Evolutionary conservation across 768 basidiomycete species (phyloP).

Genomic region (Hericium erinaceus): DNA sequence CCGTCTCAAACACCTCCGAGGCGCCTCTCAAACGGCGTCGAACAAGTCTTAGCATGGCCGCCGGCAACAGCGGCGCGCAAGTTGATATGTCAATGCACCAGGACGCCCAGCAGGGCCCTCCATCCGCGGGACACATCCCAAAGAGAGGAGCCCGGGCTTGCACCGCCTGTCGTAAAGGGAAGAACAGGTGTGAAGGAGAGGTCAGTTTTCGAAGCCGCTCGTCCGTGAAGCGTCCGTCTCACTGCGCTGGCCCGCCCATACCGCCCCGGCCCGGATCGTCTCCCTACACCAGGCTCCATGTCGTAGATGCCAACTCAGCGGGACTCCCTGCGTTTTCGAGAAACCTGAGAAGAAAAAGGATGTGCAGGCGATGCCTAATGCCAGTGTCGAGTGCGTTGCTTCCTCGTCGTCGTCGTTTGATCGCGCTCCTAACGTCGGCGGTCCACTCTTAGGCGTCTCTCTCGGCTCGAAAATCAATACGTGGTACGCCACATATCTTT

Average conservation of each 20-base stretch:
- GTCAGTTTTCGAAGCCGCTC: slow-evolving; percentile 32
- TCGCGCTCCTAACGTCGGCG: slow-evolving; percentile 10
- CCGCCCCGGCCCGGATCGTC: slow-evolving; percentile 56
- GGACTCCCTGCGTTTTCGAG: slow-evolving; percentile 77
- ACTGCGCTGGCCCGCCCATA: slow-evolving; percentile 50
- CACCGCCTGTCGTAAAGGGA: slow-evolving; percentile 83
- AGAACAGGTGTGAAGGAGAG: slow-evolving; percentile 92
- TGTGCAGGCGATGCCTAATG: slow-evolving; percentile 43
- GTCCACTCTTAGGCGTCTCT: slow-evolving; percentile 49
- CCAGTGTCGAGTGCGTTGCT: slow-evolving; percentile 62
- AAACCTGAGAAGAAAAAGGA: slow-evolving; percentile 81
- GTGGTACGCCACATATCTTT: slow-evolving; percentile 36
- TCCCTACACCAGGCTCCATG: slow-evolving; percentile 62
- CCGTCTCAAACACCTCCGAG: slow-evolving; percentile 47
- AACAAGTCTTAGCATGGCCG: slow-evolving; percentile 21
- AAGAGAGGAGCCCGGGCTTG: slow-evolving; percentile 88
- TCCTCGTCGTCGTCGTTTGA: slow-evolving; percentile 9
- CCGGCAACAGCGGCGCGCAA: slow-evolving; percentile 14
- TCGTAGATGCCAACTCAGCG: slow-evolving; percentile 79
- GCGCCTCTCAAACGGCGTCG: slow-evolving; percentile 41
- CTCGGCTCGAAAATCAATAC: slow-evolving; percentile 81
- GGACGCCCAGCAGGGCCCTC: slow-evolving; percentile 18
- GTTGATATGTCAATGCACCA: slow-evolving; percentile 24
- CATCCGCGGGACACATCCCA: slow-evolving; percentile 53
- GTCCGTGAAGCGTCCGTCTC: slow-evolving; percentile 37